Base-by-base conservation (phyloP, 768 basidiomycete genomes). In the Boletus pseudo-olivaceus region DNA sequence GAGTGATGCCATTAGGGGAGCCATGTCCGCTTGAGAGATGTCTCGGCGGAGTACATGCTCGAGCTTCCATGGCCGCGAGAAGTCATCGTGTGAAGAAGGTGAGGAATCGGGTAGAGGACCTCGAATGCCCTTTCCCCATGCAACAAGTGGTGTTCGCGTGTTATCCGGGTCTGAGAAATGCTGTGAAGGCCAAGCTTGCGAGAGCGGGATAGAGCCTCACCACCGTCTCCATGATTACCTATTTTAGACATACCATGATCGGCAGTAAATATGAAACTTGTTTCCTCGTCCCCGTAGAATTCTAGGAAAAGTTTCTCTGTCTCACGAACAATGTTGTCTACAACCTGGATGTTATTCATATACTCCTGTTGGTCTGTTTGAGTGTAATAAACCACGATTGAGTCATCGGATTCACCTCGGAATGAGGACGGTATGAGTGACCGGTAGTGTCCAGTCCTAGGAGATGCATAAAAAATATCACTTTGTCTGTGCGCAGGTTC, bases 231-330 rank as follows among this genome's bases (percentile, higher is more conserved):
- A 54, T 94, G 92, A 63, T 93, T 93, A 12, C 92, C 92, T 50
- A 91, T 87, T 32, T 76, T 80, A 5, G 88, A 89, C 92, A 94
- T 94, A 9, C 92, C 92, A 64, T 94, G 92, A 67, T 94, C 92
- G 0, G 92, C 89, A 3, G 88, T 93, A 66, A 91, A 93, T 32
- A 93, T 70, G 63, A 79, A 93, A 54, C 80, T 81, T 0, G 90
- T 92, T 51, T 86, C 81, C 20, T 82, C 72, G 54, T 90, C 87
- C 32, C 72, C 62, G 61, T 84, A 93, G 65, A 88, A 93, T 5
- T 81, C 74, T 1, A 70, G 66, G 20, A 93, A 65, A 3, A 91
- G 74, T 35, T 70, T 60, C 57, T 90, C 88, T 1, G 87, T 82
- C 50, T 82, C 76, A 33, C 75, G 75, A 27, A 92, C 88, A 57